phyloP scores from a whole-genome alignment of 306 rosid species.

The Ormosia semicastrata region DNA sequence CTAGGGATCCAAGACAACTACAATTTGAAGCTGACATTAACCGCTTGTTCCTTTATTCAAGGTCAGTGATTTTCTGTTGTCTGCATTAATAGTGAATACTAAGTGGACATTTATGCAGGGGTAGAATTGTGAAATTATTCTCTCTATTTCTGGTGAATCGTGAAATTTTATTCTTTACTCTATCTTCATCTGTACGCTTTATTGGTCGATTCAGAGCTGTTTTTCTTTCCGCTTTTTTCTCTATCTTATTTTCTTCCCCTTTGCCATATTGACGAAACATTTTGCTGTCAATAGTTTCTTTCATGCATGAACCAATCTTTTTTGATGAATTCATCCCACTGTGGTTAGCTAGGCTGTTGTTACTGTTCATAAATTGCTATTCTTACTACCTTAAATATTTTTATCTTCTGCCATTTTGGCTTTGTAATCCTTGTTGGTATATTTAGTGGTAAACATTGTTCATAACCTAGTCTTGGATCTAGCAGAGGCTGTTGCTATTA shows the following conservation, averaged over 20 bases:
- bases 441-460: not conserved
- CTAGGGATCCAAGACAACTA: constrained; percentile 69
- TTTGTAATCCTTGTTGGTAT: not conserved
- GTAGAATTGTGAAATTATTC: not conserved
- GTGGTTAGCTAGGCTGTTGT: not conserved
- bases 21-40: constrained; percentile 84
- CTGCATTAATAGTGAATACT: not conserved
- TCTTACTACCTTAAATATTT: not conserved
- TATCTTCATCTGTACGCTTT: not conserved
- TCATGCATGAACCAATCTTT: too few relatives aligned
- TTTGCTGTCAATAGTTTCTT: not conserved
- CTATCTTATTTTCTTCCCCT: not conserved
- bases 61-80: constrained; percentile 44
- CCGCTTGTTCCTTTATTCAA: constrained; percentile 78
- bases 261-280: not conserved
- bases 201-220: not conserved
- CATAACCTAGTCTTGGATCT: not conserved
- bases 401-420: not conserved
- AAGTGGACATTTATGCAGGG: not conserved
- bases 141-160: not conserved
- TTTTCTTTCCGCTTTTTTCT: not conserved
- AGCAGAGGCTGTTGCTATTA: not conserved
- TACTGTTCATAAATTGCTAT: too few relatives aligned
- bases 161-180: not conserved
- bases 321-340: not conserved